Conservation (phyloP, 805 yeast species). For the Ogataea pini region DNA sequence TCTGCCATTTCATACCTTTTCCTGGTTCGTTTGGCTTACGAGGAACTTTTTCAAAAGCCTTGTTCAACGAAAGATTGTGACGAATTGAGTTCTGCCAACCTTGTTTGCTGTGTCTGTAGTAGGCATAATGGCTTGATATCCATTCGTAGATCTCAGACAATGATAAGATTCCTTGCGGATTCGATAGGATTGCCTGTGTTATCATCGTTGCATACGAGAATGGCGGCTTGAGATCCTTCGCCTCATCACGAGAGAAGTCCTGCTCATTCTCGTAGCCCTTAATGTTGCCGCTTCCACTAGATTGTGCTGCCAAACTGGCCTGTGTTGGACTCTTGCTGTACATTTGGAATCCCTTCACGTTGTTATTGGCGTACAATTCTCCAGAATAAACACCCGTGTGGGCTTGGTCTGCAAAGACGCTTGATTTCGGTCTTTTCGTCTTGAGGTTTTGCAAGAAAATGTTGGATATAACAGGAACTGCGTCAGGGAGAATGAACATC, state of each 20-base stretch:
- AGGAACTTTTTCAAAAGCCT: conserved; percentile 97
- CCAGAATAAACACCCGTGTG: conserved; percentile 15
- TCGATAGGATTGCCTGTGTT: conserved; percentile 91
- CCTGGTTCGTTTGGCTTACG: conserved; percentile 96
- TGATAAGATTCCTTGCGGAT: conserved; percentile 83
- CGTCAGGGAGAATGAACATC: conserved; percentile 97
- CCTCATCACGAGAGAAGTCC: conserved; percentile 84
- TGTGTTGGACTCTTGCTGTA: conserved; percentile 41
- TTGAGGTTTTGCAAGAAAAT: conserved; percentile 43
- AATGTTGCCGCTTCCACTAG: conserved; percentile 10
- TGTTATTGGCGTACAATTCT: conserved; percentile 24
- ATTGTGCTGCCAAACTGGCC: conserved; percentile 11
- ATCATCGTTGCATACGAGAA: conserved; percentile 98
- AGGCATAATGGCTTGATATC: conserved; percentile 86
- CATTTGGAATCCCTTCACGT: conserved; percentile 54
- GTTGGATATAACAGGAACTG: conserved; percentile 66
- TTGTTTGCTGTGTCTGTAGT: conserved; percentile 85
- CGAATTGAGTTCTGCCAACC: conserved; percentile 99
- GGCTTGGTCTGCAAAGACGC: conserved; percentile 14
- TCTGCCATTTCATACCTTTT: conserved; percentile 99
- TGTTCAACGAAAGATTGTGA: conserved; percentile 89
- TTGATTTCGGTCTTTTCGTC: conserved; percentile 27
- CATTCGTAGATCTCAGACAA: conserved; percentile 90
- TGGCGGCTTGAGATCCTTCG: conserved; percentile 94
- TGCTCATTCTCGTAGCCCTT: conserved; percentile 32